A percentile compares a stretch with the other conserved stretches of the same genome.
Evolutionary conservation across 345 rosid species (phyloP).

Genomic region (Physaria fendleri): DNA sequence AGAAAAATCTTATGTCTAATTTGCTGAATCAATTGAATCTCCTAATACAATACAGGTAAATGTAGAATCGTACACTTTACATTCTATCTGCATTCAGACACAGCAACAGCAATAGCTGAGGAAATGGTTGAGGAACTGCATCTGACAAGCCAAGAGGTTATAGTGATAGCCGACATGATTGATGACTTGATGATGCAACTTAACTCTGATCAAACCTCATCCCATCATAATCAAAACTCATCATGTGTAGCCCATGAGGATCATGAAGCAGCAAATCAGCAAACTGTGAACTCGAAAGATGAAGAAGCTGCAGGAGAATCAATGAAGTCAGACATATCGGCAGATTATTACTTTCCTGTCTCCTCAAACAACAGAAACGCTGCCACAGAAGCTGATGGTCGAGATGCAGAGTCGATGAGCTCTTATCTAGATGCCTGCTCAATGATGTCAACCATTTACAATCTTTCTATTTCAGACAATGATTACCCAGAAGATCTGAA

Average conservation of each 20-base stretch:
- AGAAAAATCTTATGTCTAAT: not conserved
- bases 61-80: slow-evolving; percentile 61
- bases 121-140: slow-evolving; percentile 89
- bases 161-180: slow-evolving; percentile 67
- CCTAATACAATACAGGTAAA: slow-evolving; percentile 19
- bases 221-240: slow-evolving; percentile 24
- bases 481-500: slow-evolving; percentile 41
- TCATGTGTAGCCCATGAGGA: not conserved
- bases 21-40: not conserved
- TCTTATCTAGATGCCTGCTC: slow-evolving; percentile 39
- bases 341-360: slow-evolving; percentile 40
- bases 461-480: slow-evolving; percentile 33
- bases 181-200: slow-evolving; percentile 54
- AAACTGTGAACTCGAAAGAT: slow-evolving; percentile 16
- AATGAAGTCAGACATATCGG: slow-evolving; percentile 40
- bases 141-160: slow-evolving; percentile 51
- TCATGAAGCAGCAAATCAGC: slow-evolving; percentile 22
- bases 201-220: slow-evolving; percentile 34
- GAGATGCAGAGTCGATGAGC: slow-evolving; percentile 26
- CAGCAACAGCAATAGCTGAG: slow-evolving; percentile 57
- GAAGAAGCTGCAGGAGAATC: slow-evolving; percentile 32
- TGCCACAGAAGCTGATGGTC: slow-evolving; percentile 22
- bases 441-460: slow-evolving; percentile 34
- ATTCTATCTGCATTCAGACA: slow-evolving; percentile 67
- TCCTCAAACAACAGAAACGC: slow-evolving; percentile 20